These are phyloP conservation scores for Ogataea zsoltii DNA, from an alignment of 805 yeast species.

Conservation along the genomic window DNA sequence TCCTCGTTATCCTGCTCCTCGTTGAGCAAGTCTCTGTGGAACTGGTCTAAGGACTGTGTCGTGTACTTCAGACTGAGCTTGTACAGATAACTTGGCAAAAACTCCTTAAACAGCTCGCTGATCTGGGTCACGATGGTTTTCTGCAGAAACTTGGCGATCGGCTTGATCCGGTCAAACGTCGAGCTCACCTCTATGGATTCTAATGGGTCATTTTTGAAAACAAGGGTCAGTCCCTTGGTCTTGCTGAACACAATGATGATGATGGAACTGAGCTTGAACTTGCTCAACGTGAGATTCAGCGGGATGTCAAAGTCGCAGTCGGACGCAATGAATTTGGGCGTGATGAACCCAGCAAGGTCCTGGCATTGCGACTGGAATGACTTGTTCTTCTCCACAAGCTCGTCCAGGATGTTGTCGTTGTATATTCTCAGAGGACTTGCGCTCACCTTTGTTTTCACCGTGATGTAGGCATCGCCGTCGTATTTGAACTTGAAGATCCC, in stretches of 20 bases:
- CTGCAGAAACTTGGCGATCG: conserved; percentile 80
- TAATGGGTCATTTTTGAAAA: conserved; percentile 85
- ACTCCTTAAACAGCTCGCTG: conserved; percentile 77
- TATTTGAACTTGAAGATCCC: conserved; percentile 81
- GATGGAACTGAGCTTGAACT: conserved; percentile 73
- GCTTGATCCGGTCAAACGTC: conserved; percentile 83
- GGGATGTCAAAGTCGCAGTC: conserved; percentile 75
- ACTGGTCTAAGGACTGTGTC: conserved; percentile 37
- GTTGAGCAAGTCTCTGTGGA: conserved; percentile 35
- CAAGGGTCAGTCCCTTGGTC: conserved; percentile 80
- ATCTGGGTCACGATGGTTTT: conserved; percentile 80
- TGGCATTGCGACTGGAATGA: conserved; percentile 29
- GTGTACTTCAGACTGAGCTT: conserved; percentile 71
- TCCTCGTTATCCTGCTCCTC: conserved; percentile 33
- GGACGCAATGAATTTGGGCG: conserved; percentile 67
- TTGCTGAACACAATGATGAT: conserved; percentile 82
- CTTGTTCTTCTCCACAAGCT: conserved; percentile 34
- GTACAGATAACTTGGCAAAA: conserved; percentile 78
- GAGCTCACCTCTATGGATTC: conserved; percentile 81
- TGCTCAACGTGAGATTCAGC: conserved; percentile 69
- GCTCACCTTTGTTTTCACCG: conserved; percentile 76
- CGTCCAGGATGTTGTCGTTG: conserved; percentile 33
- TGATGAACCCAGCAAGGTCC: conserved; percentile 47
- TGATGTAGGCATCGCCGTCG: conserved; percentile 72
- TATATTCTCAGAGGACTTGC: conserved; percentile 81